These are phyloP conservation scores for Globisporangium ultimum DNA, from an alignment of 352 stramenopile species.

Conservation along the genomic window DNA sequence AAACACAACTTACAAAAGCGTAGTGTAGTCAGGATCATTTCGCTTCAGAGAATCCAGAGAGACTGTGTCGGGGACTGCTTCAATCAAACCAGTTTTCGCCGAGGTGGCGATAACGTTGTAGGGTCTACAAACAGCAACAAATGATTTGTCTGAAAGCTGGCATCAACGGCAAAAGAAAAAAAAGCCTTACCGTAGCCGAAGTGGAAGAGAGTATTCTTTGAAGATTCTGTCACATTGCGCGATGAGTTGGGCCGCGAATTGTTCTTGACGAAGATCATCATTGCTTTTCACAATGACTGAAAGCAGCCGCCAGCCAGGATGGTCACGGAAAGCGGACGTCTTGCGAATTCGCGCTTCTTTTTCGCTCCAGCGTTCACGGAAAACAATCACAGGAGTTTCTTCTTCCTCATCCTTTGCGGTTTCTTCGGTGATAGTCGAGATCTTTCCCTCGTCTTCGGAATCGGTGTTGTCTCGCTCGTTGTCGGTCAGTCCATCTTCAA, in stretches of 20 bases:
- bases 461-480: conserved; percentile 29
- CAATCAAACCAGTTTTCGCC: conserved; percentile 93
- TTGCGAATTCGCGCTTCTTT: conserved; percentile 68
- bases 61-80: conserved; percentile 95
- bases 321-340: conserved; percentile 43
- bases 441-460: conserved; percentile 12
- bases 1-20: conserved; percentile 79
- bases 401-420: conserved; percentile 26
- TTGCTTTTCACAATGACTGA: conserved; percentile 98
- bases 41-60: conserved; percentile 97
- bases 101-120: conserved; percentile 97
- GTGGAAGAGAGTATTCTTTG: conserved; percentile 88
- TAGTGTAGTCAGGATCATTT: conserved; percentile 75
- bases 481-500: conserved; percentile 64
- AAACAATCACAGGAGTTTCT: conserved; percentile 74
- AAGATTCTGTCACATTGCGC: conserved; percentile 95
- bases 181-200: conserved; percentile 85
- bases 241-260: conserved; percentile 97
- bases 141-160: neutral
- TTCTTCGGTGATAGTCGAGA: conserved; percentile 51
- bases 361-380: conserved; percentile 77
- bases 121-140: conserved; percentile 36
- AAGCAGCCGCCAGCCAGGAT: conserved; percentile 65
- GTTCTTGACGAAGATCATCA: conserved; percentile 97
- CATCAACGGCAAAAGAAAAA: conserved; percentile 7